Percentiles rank a stretch among this genome's conserved stretches.
These are phyloP conservation scores for Amaranthus tricolor DNA, from an alignment of 179 eudicot species.

Conservation along the genomic window DNA sequence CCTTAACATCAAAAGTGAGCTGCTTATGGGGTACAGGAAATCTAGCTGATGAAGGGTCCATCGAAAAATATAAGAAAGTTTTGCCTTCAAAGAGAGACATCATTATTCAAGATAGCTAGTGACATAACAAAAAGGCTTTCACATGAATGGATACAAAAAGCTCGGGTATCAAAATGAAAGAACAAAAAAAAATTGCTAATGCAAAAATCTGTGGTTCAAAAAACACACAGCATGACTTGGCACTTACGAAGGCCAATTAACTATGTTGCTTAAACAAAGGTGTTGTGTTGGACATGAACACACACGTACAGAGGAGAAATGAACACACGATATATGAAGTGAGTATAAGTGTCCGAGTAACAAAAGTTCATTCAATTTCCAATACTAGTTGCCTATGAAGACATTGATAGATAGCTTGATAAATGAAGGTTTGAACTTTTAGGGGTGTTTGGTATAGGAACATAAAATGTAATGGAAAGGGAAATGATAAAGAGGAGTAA, in stretches of 20 bases:
- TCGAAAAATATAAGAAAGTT: neutral
- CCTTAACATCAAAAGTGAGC: conserved; percentile 50
- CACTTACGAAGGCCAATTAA: neutral
- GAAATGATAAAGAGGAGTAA: no score
- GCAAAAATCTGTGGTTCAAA: neutral
- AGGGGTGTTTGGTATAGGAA: no score
- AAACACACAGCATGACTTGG: neutral
- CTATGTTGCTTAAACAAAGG: no score
- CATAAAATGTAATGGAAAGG: no score
- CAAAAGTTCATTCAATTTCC: no score
- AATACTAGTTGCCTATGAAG: no score
- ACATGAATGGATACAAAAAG: neutral
- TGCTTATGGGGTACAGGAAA: conserved; percentile 53
- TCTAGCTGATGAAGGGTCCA: conserved; percentile 36
- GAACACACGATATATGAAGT: no score
- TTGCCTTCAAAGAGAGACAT: conserved; percentile 3
- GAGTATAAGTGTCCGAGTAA: no score
- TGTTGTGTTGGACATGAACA: no score
- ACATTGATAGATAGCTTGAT: no score
- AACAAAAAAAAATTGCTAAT: neutral
- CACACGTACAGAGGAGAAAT: no score
- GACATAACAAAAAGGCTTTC: neutral
- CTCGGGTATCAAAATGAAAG: neutral
- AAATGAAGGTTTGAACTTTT: no score
- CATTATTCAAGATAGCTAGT: neutral